Evolutionary conservation across 23 red algal species (phyloP), one percentile per base, ranked within the genome.

Genomic region (Gracilaria vermiculophylla): DNA sequence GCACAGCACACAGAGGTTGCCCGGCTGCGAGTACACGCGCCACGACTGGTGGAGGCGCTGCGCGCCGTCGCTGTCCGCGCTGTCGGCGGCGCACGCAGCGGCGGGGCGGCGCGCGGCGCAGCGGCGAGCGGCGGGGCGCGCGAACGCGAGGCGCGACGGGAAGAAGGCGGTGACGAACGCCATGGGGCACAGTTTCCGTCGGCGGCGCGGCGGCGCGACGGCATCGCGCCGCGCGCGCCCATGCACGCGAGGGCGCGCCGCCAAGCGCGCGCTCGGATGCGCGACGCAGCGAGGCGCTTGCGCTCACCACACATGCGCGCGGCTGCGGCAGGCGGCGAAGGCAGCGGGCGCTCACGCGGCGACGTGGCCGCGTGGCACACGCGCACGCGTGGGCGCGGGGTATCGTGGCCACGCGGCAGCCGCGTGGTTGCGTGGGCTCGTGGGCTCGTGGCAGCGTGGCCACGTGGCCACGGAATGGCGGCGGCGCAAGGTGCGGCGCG

Each of bases 1-100:
- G 60, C 90, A 94, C 10, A 94, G 16, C 25, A 94, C 90, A 44
- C 90, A 94, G 0, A 76, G 69, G 43, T 94, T 94, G 29, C 90
- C 90, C 14, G 90, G 79, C 47, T 86, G 50, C 19, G 69, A 39
- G 81, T 94, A 86, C 31, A 94, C 76, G 71, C 39, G 71, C 90
- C 90, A 94, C 55, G 90, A 94, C 0, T 50, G 20, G 69, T 94
- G 89, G 9, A 84, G 21, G 19, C n/a, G 40, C 5, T 15, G 47
- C 4, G 15, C 23, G 67, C 37, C 7, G 12, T n/a, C 67, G 37
- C 9, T 19, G 10, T 10, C 28, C 39, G 67, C 10, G 42, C 17
- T 19, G 5, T 16, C 2, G 67, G 32, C 5, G 67, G 67, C 67
- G 23, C 4, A 8, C 37, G 35, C 33, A 47, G 20, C 28, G 25